A percentile compares a stretch with the other conserved stretches of the same genome.
These are phyloP conservation scores for Rhododendron griersonianum DNA, from an alignment of 148 eudicot species.

Conservation along the genomic window DNA sequence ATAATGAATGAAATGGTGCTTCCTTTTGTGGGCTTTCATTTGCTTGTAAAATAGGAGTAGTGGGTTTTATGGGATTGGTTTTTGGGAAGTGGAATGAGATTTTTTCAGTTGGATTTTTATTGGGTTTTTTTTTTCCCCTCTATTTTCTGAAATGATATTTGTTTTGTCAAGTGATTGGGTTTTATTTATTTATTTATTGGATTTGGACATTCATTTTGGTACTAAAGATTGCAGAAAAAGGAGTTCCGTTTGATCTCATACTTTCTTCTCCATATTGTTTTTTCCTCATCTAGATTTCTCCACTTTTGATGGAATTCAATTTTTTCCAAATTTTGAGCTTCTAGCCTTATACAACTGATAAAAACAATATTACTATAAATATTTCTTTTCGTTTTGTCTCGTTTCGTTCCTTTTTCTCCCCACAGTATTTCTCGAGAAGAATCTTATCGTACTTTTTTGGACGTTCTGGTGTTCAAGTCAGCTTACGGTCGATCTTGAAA, in stretches of 20 bases:
- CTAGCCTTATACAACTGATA: neutral
- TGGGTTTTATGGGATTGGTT: neutral
- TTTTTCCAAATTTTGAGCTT: neutral
- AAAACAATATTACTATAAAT: neutral
- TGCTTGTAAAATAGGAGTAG: neutral
- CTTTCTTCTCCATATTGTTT: neutral
- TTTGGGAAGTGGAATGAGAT: slow-evolving; percentile 12
- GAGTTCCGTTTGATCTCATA: neutral
- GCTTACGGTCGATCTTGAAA: too few relatives aligned
- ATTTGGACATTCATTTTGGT: neutral
- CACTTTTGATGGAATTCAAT: neutral
- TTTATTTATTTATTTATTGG: neutral
- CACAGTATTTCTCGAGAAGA: neutral
- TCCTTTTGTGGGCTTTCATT: neutral
- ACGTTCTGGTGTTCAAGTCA: neutral
- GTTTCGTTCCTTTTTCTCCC: neutral
- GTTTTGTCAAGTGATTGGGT: neutral
- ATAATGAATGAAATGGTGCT: neutral
- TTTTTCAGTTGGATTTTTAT: slow-evolving; percentile 4
- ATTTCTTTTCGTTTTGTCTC: neutral
- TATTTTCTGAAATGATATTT: neutral
- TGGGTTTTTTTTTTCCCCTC: neutral
- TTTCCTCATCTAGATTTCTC: neutral
- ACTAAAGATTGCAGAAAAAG: neutral
- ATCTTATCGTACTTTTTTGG: neutral